These are phyloP conservation scores for Syzygium oleosum DNA, from an alignment of 345 rosid species.

Conservation along the genomic window DNA sequence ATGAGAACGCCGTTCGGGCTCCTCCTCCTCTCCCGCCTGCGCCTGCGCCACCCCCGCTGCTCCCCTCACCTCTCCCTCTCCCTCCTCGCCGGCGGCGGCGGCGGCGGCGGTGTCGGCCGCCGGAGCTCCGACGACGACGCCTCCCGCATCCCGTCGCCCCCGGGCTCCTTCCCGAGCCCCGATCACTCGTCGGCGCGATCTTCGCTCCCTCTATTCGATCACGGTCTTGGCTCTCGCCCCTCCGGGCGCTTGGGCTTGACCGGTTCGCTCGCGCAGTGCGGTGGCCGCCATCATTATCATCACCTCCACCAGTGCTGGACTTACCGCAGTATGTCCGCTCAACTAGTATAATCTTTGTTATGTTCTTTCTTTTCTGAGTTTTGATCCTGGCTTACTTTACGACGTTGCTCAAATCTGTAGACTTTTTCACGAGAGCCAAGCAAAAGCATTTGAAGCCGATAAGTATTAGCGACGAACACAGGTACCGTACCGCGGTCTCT, in stretches of 20 bases:
- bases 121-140: background rate
- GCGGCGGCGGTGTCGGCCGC: background rate
- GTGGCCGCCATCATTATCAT: constrained; percentile 6
- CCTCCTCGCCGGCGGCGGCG: background rate
- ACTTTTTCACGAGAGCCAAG: constrained; percentile 67
- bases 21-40: constrained; percentile 41
- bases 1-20: constrained; percentile 16
- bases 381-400: background rate
- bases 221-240: background rate
- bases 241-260: background rate
- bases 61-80: background rate
- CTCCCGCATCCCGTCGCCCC: background rate
- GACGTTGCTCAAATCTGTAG: constrained; percentile 14
- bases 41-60: constrained; percentile 19
- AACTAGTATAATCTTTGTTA: background rate
- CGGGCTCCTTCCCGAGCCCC: background rate
- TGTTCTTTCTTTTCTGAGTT: background rate
- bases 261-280: constrained; percentile 1
- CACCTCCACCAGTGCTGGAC: constrained; percentile 11
- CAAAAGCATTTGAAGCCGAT: constrained; percentile 66
- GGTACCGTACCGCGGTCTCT: constrained; percentile 23
- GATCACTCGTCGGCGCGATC: background rate
- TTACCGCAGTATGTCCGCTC: constrained; percentile 34
- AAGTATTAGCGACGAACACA: constrained; percentile 67
- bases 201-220: background rate